Evolutionary conservation across 768 basidiomycete species (phyloP).

Genomic region (Inosperma sp.): DNA sequence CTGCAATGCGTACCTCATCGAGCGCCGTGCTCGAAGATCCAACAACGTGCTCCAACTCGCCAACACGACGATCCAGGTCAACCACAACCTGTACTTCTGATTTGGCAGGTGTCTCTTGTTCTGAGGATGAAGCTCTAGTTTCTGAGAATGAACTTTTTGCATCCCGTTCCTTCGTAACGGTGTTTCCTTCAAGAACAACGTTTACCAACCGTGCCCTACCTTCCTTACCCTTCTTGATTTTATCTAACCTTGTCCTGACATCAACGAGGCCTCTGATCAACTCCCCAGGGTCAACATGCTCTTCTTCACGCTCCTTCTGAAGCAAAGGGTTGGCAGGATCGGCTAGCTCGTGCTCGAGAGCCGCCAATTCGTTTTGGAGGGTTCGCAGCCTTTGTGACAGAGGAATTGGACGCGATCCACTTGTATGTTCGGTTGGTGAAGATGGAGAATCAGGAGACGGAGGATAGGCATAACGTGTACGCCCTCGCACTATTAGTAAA

Average conservation of each 20-base stretch:
- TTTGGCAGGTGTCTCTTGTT: conserved; percentile 24
- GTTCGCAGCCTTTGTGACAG: conserved; percentile 57
- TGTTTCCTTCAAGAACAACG: conserved; percentile 43
- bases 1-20: conserved; percentile 62
- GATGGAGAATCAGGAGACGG: conserved; percentile 54
- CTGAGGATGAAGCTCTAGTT: not conserved
- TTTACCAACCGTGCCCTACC: conserved; percentile 62
- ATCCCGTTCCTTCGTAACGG: conserved; percentile 9
- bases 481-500: conserved; percentile 31
- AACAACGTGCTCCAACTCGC: conserved; percentile 75
- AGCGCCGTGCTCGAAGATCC: conserved; percentile 76
- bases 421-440: conserved; percentile 33
- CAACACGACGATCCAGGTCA: conserved; percentile 80
- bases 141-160: conserved; percentile 12
- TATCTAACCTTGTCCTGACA: conserved; percentile 63
- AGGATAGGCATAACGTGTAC: conserved; percentile 64
- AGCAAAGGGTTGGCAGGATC: conserved; percentile 73
- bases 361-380: conserved; percentile 72
- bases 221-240: conserved; percentile 60
- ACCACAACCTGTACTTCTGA: conserved; percentile 49
- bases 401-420: conserved; percentile 35
- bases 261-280: conserved; percentile 75
- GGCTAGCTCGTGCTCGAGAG: conserved; percentile 78
- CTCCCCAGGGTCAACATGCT: conserved; percentile 65
- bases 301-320: conserved; percentile 53